Percentiles rank a stretch among this genome's conserved stretches.
Evolutionary conservation across 805 yeast species (phyloP).

Genomic region (Myxozyma sirexii): DNA sequence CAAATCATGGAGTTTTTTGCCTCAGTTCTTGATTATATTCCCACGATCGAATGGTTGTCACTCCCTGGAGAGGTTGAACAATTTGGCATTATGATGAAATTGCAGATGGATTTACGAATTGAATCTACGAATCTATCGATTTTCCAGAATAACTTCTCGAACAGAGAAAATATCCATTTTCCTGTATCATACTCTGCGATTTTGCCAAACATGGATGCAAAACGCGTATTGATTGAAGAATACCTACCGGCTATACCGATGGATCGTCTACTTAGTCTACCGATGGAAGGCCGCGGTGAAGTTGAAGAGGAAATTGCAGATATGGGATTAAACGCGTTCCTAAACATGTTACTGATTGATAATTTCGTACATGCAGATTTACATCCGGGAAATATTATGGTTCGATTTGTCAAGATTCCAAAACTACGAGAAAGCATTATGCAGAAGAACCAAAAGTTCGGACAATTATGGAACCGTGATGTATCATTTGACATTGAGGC

Average conservation of each 20-base stretch:
- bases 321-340: constrained; percentile 84
- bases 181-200: constrained; percentile 69
- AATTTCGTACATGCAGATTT: constrained; percentile 95
- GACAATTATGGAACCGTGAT: constrained; percentile 20
- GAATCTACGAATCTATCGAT: constrained; percentile 79
- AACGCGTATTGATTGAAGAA: constrained; percentile 84
- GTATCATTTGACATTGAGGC: constrained; percentile 35
- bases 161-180: constrained; percentile 64
- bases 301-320: constrained; percentile 63
- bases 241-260: constrained; percentile 81
- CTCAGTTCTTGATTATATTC: constrained; percentile 63
- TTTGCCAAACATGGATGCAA: constrained; percentile 48
- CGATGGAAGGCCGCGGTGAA: constrained; percentile 38
- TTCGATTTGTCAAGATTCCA: constrained; percentile 61
- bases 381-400: constrained; percentile 94
- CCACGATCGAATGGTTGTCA: constrained; percentile 98
- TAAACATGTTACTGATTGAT: constrained; percentile 89
- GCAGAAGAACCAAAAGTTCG: background rate
- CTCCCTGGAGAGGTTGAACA: constrained; percentile 92
- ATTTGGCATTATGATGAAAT: constrained; percentile 79
- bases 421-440: constrained; percentile 6
- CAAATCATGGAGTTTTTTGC: constrained; percentile 85
- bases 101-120: constrained; percentile 86
- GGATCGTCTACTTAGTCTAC: constrained; percentile 61
- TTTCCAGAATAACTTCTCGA: constrained; percentile 69